Evolutionary conservation across 225 moss, liverwort and hornwort genomes (phyloP).

Genomic region (Marchantia paleacea): DNA sequence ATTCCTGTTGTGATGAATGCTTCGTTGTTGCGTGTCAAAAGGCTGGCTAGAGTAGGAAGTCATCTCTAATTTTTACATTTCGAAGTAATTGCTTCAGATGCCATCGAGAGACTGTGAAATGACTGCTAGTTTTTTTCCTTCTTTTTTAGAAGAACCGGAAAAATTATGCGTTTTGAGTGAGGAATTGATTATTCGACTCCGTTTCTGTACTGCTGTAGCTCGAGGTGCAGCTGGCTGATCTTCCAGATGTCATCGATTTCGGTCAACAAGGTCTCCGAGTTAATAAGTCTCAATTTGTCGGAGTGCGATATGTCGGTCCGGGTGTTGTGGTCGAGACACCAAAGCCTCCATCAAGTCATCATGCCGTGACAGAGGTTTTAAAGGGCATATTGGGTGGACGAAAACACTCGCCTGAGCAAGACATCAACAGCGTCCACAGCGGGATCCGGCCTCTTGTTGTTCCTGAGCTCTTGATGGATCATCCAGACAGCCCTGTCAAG

Average conservation of each 20-base stretch:
- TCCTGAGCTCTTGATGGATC: constrained; percentile 23
- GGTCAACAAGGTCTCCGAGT: constrained; percentile 39
- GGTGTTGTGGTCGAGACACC: constrained; percentile 37
- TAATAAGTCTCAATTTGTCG: constrained; percentile 44
- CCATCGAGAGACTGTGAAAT: not conserved
- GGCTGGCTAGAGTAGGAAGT: not conserved
- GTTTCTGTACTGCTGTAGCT: constrained; percentile 24
- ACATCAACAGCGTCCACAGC: constrained; percentile 5
- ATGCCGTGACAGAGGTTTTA: constrained; percentile 32
- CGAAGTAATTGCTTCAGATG: not conserved
- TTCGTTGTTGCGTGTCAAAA: not conserved
- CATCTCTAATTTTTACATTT: not conserved
- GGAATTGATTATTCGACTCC: not conserved
- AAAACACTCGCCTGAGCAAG: constrained; percentile 21
- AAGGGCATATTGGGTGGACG: constrained; percentile 37
- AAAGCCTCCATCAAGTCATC: constrained; percentile 19
- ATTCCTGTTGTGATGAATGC: not conserved
- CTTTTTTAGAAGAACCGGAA: not conserved
- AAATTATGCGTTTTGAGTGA: not conserved
- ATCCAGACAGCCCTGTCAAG: constrained; percentile 15
- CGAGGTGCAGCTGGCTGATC: constrained; percentile 30
- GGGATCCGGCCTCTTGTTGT: constrained; percentile 10
- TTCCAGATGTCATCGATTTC: constrained; percentile 47
- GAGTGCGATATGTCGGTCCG: constrained; percentile 42
- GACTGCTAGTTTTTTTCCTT: not conserved